Evolutionary conservation across 164 flowering plant species (phyloP).

Genomic region (Cinnamomum micranthum): DNA sequence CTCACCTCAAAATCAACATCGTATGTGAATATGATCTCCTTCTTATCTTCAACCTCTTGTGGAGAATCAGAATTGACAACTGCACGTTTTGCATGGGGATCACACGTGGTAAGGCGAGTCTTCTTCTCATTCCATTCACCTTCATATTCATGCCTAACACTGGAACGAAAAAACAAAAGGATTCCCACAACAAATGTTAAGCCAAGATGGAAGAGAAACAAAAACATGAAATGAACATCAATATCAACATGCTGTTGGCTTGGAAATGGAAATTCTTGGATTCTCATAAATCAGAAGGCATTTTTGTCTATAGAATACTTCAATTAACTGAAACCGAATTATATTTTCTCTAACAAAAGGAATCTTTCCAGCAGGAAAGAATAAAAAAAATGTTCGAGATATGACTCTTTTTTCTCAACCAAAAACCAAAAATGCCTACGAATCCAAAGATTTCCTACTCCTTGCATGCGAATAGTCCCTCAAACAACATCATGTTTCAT

Average conservation of each 20-base stretch:
- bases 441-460: not conserved
- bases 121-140: slow-evolving; percentile 68
- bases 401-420: not conserved
- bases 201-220: not conserved
- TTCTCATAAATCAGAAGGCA: not conserved
- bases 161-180: slow-evolving; percentile 21
- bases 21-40: slow-evolving; percentile 85
- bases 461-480: not conserved
- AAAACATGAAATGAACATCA: too few relatives aligned
- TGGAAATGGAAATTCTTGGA: not conserved
- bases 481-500: not conserved
- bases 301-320: not conserved
- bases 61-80: slow-evolving; percentile 72
- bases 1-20: slow-evolving; percentile 81
- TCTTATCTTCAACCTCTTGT: slow-evolving; percentile 76
- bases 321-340: not conserved
- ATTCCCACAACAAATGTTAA: not conserved
- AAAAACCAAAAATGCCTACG: not conserved
- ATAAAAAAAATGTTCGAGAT: too few relatives aligned
- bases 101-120: slow-evolving; percentile 71
- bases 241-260: not conserved
- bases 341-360: not conserved
- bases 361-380: not conserved
- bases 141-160: slow-evolving; percentile 83
- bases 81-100: slow-evolving; percentile 69